Base-by-base conservation (phyloP, 495 filamentous ascomycete genomes). In the Aspergillus nidulans region DNA sequence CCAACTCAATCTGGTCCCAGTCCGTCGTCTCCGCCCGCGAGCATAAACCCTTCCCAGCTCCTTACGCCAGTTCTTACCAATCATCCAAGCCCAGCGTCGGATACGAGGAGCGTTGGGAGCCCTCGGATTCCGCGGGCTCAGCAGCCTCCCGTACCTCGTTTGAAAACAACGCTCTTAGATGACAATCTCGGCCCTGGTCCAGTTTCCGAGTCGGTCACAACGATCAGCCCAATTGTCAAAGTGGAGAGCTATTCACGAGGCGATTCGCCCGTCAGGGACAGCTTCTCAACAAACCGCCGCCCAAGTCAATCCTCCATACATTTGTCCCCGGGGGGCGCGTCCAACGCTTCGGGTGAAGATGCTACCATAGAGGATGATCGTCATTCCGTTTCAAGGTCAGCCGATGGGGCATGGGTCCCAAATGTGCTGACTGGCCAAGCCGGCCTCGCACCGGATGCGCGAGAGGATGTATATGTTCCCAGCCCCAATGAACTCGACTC, bases 401-500 rank as follows among this genome's bases (percentile, higher is more conserved):
- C 60, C 16, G 58, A 73, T 49, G 70, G 72, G 10, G 62, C 66
- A 0, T 75, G 72, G 72, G 44, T 71, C 25, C 67, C 53, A 1
- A 60, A 66, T 41, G 20, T 56, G 15, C 44, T 60, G 0, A 75
- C 69, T 8, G 68, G 67, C 4, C 69, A 69, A 24, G 59, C 55
- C 24, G 77, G 77, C 20, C 53, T 79, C 21, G 75, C 70, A 30
- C 78, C 78, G 1, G 49, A 52, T 8, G 59, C 67, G 3, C 68
- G 78, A 18, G 69, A 59, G 4, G 47, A 77, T 34, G 65, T 68
- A 23, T 69, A 69, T 34, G 69, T 78, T 3, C 63, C 64, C 2
- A 80, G 77, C 47, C 68, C 77, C 1, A 79, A 73, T 49, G 73
- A 80, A 3, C 57, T 80, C 42, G 67, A 77, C 28, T 46, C 65